Evolutionary conservation across 805 yeast species (phyloP).

Genomic region (Zygosaccharomyces gambellarensis): DNA sequence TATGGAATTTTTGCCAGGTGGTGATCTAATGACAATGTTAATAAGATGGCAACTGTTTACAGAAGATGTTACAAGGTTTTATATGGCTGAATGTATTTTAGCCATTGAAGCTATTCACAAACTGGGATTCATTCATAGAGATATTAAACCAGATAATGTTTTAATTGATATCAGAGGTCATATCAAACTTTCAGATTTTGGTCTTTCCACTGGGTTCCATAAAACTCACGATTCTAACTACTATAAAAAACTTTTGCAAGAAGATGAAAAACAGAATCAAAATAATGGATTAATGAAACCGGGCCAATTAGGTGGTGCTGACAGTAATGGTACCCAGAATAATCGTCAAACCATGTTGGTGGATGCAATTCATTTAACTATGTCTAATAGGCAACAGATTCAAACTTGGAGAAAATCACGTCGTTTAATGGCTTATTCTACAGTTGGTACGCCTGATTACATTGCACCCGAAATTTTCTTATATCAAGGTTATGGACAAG

Average conservation of each 20-base stretch:
- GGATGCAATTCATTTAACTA: slow-evolving; percentile 91
- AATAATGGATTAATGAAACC: slow-evolving; percentile 35
- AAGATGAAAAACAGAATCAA: slow-evolving; percentile 39
- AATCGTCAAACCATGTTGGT: slow-evolving; percentile 79
- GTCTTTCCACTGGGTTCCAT: slow-evolving; percentile 86
- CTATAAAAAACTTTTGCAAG: slow-evolving; percentile 74
- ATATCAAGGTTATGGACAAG: slow-evolving; percentile 93
- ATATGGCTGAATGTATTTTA: slow-evolving; percentile 93
- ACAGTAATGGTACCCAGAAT: slow-evolving; percentile 12
- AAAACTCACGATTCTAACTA: slow-evolving; percentile 88
- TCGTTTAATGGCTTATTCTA: slow-evolving; percentile 89
- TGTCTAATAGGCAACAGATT: slow-evolving; percentile 91
- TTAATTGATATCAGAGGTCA: slow-evolving; percentile 77
- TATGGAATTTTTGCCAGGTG: slow-evolving; percentile 93
- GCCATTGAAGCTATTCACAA: slow-evolving; percentile 94
- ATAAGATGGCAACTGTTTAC: slow-evolving; percentile 91
- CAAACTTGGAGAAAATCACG: slow-evolving; percentile 94
- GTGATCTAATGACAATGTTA: slow-evolving; percentile 91
- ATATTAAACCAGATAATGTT: slow-evolving; percentile 95
- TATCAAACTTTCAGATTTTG: slow-evolving; percentile 82
- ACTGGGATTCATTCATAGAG: slow-evolving; percentile 92
- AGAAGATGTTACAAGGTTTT: slow-evolving; percentile 87
- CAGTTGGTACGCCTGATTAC: slow-evolving; percentile 95
- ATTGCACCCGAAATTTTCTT: slow-evolving; percentile 93
- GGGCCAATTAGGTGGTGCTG: slow-evolving; percentile 25